phyloP scores from a whole-genome alignment of 2,329 filamentous ascomycete species.

The Bipolaris gigantea region DNA sequence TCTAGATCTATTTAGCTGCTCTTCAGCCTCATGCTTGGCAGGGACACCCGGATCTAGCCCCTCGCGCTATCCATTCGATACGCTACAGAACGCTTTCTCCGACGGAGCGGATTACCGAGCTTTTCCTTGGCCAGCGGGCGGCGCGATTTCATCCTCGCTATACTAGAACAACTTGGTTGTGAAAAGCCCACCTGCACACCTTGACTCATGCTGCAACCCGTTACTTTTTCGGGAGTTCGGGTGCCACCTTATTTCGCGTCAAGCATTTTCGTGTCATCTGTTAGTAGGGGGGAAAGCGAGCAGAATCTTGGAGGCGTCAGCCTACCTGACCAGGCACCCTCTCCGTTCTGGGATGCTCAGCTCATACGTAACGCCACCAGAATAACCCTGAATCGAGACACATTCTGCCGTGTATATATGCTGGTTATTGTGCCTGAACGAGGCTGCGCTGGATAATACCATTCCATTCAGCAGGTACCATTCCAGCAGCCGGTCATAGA shows the following conservation, averaged over 20 bases:
- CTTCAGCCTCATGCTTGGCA: constrained; percentile 1
- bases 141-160: background rate
- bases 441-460: background rate
- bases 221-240: background rate
- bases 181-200: background rate
- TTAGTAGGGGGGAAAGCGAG: background rate
- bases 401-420: background rate
- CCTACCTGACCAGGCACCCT: background rate
- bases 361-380: background rate
- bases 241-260: background rate
- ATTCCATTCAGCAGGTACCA: background rate
- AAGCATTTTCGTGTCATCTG: background rate
- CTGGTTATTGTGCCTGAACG: background rate
- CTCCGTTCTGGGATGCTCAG: background rate
- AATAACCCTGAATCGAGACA: background rate
- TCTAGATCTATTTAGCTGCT: background rate
- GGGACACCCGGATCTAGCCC: background rate
- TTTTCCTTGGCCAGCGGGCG: background rate
- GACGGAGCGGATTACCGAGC: background rate
- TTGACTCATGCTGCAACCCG: background rate
- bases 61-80: constrained; percentile 1
- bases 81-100: background rate
- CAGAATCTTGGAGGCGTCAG: background rate
- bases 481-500: background rate
- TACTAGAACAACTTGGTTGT: background rate